Percentiles rank a stretch among this genome's conserved stretches.
These are phyloP conservation scores for Aphanomyces invadans DNA, from an alignment of 352 stramenopile genomes.

Conservation along the genomic window DNA sequence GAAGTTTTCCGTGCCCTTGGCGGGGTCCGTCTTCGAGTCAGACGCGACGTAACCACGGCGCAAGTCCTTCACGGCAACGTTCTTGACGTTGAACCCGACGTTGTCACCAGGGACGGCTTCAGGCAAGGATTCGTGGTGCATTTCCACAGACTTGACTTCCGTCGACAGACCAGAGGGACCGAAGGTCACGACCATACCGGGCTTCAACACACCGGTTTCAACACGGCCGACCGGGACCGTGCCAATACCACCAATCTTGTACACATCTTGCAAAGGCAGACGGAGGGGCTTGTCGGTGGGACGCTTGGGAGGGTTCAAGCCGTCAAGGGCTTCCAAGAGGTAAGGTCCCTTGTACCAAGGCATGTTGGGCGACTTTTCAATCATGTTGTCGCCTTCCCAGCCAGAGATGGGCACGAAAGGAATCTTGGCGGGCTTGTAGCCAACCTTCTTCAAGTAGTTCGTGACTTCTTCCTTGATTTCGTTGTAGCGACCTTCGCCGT, in stretches of 20 bases:
- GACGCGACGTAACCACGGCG: slow-evolving; percentile 91
- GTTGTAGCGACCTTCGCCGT: slow-evolving; percentile 89
- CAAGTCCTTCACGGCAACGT: slow-evolving; percentile 92
- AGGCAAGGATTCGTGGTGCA: slow-evolving; percentile 90
- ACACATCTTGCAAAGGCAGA: slow-evolving; percentile 94
- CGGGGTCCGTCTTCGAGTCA: slow-evolving; percentile 90
- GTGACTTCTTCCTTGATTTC: slow-evolving; percentile 91
- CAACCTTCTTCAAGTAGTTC: slow-evolving; percentile 92
- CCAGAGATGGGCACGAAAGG: slow-evolving; percentile 95
- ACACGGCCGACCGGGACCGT: slow-evolving; percentile 95
- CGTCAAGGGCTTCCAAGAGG: slow-evolving; percentile 90
- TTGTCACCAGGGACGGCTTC: slow-evolving; percentile 92
- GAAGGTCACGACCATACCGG: slow-evolving; percentile 89
- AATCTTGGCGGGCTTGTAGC: slow-evolving; percentile 94
- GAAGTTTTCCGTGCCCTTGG: slow-evolving; percentile 80
- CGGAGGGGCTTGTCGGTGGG: slow-evolving; percentile 94
- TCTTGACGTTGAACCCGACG: slow-evolving; percentile 98
- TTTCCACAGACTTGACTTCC: slow-evolving; percentile 95
- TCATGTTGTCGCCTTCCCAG: slow-evolving; percentile 97
- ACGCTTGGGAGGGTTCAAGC: slow-evolving; percentile 84
- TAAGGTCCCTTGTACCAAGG: slow-evolving; percentile 93
- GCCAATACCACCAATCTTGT: slow-evolving; percentile 97
- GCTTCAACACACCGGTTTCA: slow-evolving; percentile 94
- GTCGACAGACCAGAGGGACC: slow-evolving; percentile 84
- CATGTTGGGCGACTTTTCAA: slow-evolving; percentile 91